A percentile compares a stretch with the other conserved stretches of the same genome.
Conservation (phyloP, 1,284 basidiomycete species). For the Cryptococcus wingfieldii region DNA sequence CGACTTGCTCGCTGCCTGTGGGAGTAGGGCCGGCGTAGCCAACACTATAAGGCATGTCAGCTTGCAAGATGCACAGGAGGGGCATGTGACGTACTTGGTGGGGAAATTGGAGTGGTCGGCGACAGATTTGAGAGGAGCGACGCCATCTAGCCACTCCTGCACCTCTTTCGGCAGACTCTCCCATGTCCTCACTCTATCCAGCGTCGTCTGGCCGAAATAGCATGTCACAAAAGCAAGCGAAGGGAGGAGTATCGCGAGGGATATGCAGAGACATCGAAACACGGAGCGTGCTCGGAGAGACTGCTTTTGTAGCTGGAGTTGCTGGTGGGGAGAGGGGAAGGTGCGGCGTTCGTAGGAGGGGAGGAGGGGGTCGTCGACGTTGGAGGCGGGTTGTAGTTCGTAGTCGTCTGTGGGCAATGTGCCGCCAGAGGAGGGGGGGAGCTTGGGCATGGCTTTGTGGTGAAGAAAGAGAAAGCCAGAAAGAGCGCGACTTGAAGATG, state of each 20-base stretch:
- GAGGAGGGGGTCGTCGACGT: constrained; percentile 35
- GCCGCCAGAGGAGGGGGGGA: constrained; percentile 1
- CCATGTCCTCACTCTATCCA: constrained; percentile 25
- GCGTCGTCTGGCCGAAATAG: constrained; percentile 20
- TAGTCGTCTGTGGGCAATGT: constrained; percentile 12
- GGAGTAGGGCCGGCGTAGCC: constrained; percentile 78
- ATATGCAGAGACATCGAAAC: constrained; percentile 26
- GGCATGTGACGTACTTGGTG: constrained; percentile 33
- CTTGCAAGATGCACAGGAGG: background rate
- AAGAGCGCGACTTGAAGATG: too few relatives aligned
- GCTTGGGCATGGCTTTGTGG: too few relatives aligned
- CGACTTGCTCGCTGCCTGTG: constrained; percentile 65
- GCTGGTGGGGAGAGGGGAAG: constrained; percentile 4
- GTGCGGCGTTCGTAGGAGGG: constrained; percentile 31
- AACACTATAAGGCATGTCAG: constrained; percentile 50
- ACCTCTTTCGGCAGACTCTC: constrained; percentile 35
- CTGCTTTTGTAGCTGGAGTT: constrained; percentile 5
- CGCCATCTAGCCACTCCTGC: constrained; percentile 32
- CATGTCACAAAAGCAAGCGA: constrained; percentile 21
- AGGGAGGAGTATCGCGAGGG: constrained; percentile 26
- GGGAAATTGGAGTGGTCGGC: constrained; percentile 39
- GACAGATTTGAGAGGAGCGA: constrained; percentile 14
- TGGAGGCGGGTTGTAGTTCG: constrained; percentile 27
- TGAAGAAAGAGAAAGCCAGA: too few relatives aligned
- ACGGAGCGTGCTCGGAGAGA: constrained; percentile 7